Base-by-base conservation (phyloP, 306 rosid genomes). In the Vigna unguiculata region DNA sequence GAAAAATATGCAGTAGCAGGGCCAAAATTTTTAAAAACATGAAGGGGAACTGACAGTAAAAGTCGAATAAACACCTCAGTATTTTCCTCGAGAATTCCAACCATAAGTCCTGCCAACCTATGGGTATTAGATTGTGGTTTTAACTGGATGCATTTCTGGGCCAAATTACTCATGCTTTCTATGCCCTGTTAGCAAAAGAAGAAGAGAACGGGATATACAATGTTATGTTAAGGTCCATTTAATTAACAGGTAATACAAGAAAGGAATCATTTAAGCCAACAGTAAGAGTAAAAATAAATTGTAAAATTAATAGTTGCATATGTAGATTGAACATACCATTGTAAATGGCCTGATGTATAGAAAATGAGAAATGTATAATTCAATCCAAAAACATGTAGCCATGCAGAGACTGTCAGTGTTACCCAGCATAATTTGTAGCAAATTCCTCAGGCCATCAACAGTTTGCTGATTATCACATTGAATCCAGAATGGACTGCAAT, bases 381-480 rank as follows among this genome's bases (percentile, higher is more conserved):
- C 98, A 51, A 84, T 78, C 98, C 98, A 94, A 41, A 86, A 76
- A 85, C 89, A 92, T 57, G 95, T 87, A 78, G 88, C 88, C 43
- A 62, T 76, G 86, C 82, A 70, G 78, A 94, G 94, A 80, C 68
- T 84, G 73, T 89, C 90, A 24, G 82, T 78, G 81, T 83, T 89
- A 78, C 98, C 98, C 36, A 94, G 90, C 90, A 90, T 86, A 83
- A 92, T 87, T 72, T 90, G 97, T 76, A 94, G 87, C 89, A 94
- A 78, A 82, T 88, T 87, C 78, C 87, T 89, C 93, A 94, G 88
- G 22, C 98, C 97, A 34, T 90, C 95, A 57, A 79, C 72, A 48
- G 98, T 94, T 75, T 45, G 89, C 57, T 51, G 82, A 83, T 94
- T 92, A 86, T 85, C 83, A 88, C 98, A 94, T 10, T 87, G 87